Evolutionary conservation across 2,329 filamentous ascomycete species (phyloP), one percentile per base, ranked within the genome.

Genomic region (Colletotrichum sp.): DNA sequence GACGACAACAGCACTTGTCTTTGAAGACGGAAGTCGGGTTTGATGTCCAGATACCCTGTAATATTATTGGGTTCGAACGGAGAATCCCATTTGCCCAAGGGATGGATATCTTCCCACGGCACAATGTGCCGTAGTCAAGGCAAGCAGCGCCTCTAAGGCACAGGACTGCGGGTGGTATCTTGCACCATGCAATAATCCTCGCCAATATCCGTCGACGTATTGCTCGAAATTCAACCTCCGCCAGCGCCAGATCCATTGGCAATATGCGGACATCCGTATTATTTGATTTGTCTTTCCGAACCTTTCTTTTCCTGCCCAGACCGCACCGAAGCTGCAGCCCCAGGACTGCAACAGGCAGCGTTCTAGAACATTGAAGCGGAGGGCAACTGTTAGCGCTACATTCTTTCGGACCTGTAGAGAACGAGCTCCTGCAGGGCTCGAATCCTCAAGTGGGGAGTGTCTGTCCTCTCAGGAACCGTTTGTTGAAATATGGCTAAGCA

Each of bases 271-370:
- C 9, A 10, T 21, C 36, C 13, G 24, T 65, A 34, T 16, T 28
- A 16, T 44, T 44, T 28, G 16, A n/a, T 44, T 44, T 24, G 15
- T 18, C 16, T 21, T 62, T 13, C 26, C 26, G 21, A 57, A 65
- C 21, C 16, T 63, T 75, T 32, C 49, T 69, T 52, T 28, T 49
- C 49, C 44, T n/a, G 63, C 69, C 60, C 70, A 69, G 32, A 26
- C 28, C 71, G 39, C 62, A 49, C 30, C 32, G 60, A 39, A 36
- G 26, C 15, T 30, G 24, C n/a, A 66, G 71, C 66, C 52, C 71
- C 36, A 52, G 59, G 75, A 52, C 52, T 21, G n/a, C 16, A 21
- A 52, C 68, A 39, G 6, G 44, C 32, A 44, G 24, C 18, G 39
- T 36, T 26, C 62, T 26, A n/a, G 68, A 52, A 32, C n/a, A 13